Conservation (phyloP, 345 rosid species). For the Kandelia obovata region DNA sequence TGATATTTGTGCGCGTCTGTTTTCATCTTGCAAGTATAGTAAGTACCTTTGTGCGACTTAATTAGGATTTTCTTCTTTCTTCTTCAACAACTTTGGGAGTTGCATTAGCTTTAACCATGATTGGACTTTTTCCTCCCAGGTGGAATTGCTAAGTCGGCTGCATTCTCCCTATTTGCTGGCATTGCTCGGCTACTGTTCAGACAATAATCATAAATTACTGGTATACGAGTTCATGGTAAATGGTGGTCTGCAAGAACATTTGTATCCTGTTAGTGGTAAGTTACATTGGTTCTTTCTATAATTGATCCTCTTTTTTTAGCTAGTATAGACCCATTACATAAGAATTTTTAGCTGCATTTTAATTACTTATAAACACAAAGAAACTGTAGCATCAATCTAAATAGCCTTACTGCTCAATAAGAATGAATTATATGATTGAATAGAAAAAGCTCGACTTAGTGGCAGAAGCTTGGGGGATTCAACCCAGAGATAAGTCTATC, state of each 20-base stretch:
- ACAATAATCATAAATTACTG: conserved; percentile 17
- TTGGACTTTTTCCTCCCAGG: conserved; percentile 27
- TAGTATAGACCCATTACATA: not conserved
- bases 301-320: not conserved
- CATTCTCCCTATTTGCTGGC: conserved; percentile 33
- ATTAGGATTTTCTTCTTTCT: not conserved
- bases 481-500: not conserved
- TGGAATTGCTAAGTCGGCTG: conserved; percentile 67
- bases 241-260: conserved; percentile 74
- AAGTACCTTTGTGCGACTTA: no score
- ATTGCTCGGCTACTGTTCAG: conserved; percentile 31
- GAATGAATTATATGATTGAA: not conserved
- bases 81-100: not conserved
- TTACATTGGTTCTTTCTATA: not conserved
- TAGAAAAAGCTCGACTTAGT: not conserved
- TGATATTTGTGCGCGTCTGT: not conserved
- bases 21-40: not conserved
- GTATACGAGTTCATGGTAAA: conserved; percentile 35
- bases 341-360: not conserved
- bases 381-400: not conserved
- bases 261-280: conserved; percentile 67
- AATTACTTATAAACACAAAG: not conserved
- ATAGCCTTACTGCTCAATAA: not conserved
- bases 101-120: not conserved
- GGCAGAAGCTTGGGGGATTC: not conserved